Conservation (phyloP, 352 stramenopile species). For the Globisporangium alternatum region DNA sequence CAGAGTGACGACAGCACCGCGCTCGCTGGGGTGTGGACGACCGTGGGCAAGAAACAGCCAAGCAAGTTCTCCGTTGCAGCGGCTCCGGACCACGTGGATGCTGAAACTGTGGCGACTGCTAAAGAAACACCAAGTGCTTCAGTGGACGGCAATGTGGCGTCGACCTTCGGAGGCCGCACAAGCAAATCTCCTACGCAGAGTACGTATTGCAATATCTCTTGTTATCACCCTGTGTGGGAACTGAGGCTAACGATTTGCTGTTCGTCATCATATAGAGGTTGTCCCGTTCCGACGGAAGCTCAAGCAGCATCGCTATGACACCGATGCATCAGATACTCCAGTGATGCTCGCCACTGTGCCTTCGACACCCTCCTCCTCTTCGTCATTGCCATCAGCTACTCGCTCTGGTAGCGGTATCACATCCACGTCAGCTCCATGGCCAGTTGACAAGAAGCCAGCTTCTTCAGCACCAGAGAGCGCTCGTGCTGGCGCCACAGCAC, state of each 20-base stretch:
- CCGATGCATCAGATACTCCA: not conserved
- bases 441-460: not conserved
- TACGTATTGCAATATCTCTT: slow-evolving; percentile 2
- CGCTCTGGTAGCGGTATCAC: not conserved
- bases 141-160: not conserved
- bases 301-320: not conserved
- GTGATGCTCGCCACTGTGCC: not conserved
- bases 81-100: not conserved
- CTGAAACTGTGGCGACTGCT: not conserved
- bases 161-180: not conserved
- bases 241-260: not conserved
- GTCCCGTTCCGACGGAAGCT: slow-evolving; percentile 12
- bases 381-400: not conserved
- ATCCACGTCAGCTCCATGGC: not conserved
- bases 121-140: not conserved
- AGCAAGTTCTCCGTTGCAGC: slow-evolving; percentile 26
- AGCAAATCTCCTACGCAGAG: slow-evolving; percentile 10
- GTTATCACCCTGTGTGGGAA: not conserved
- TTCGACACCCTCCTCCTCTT: not conserved
- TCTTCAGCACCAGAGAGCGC: not conserved
- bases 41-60: slow-evolving; percentile 60
- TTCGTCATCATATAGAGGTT: not conserved
- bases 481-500: not conserved
- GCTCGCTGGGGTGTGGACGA: slow-evolving; percentile 57
- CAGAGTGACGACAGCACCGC: slow-evolving; percentile 1